Conservation (phyloP, 805 yeast genomes). For the Candida morakotiae region DNA sequence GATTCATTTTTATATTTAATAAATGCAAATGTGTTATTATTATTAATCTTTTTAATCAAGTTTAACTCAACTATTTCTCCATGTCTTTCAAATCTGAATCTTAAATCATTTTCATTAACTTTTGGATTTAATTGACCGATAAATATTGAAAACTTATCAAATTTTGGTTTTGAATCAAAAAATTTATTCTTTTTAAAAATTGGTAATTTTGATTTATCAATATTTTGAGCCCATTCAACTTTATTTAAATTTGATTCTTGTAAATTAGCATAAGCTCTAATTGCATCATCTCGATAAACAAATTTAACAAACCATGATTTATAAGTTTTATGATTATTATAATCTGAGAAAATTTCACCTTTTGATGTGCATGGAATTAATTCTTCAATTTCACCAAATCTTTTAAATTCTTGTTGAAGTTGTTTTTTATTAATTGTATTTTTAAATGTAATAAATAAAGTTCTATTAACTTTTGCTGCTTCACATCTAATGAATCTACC, state of each 20-base stretch:
- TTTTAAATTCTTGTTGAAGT: conserved; percentile 36
- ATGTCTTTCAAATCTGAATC: conserved; percentile 58
- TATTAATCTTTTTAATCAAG: conserved; percentile 45
- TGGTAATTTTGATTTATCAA: conserved; percentile 41
- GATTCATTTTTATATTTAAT: conserved; percentile 59
- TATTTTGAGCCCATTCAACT: conserved; percentile 85
- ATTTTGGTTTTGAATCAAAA: conserved; percentile 8
- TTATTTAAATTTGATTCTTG: conserved; percentile 44
- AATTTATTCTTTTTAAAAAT: conserved; percentile 3
- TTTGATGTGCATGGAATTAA: conserved; percentile 39
- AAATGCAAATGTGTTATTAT: conserved; percentile 63
- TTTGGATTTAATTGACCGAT: conserved; percentile 65
- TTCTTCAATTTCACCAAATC: conserved; percentile 77
- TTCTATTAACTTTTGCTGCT: conserved; percentile 86
- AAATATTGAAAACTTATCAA: conserved; percentile 72
- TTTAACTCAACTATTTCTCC: conserved; percentile 61
- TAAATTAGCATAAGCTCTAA: conserved; percentile 72
- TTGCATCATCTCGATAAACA: conserved; percentile 83
- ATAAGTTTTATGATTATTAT: conserved; percentile 16
- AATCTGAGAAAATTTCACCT: conserved; percentile 19
- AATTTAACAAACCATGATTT: conserved; percentile 72
- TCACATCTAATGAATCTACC: conserved; percentile 84
- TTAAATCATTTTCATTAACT: conserved; percentile 52
- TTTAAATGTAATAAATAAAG: conserved; percentile 55
- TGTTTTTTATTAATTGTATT: conserved; percentile 20